phyloP scores from a whole-genome alignment of 306 rosid species.

The Trifolium fragiferum region DNA sequence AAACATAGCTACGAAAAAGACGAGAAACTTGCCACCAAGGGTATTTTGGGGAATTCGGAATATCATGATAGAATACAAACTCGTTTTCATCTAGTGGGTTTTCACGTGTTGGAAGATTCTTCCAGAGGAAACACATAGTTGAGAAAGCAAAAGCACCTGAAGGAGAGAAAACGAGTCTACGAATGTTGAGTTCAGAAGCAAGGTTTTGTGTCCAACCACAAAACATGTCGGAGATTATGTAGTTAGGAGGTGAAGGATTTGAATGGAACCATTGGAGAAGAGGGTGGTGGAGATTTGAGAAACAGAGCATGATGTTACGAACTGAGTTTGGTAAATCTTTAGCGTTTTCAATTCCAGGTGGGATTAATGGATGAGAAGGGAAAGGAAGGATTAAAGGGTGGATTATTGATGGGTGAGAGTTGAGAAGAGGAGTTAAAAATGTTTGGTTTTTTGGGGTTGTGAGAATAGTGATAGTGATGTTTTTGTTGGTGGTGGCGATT shows the following conservation, averaged over 20 bases:
- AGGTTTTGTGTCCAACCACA: constrained; percentile 60
- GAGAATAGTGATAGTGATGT: constrained; percentile 41
- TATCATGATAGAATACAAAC: constrained; percentile 29
- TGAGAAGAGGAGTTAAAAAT: constrained; percentile 35
- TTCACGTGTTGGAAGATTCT: neutral
- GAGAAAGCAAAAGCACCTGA: constrained; percentile 53
- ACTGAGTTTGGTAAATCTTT: constrained; percentile 44
- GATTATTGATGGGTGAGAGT: constrained; percentile 32
- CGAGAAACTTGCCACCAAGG: constrained; percentile 72
- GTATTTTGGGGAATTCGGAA: constrained; percentile 54
- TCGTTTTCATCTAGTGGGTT: constrained; percentile 40
- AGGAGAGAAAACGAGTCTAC: constrained; percentile 52
- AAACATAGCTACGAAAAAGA: constrained; percentile 43
- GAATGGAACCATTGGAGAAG: constrained; percentile 40
- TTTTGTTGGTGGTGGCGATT: constrained; percentile 11
- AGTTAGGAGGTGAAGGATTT: constrained; percentile 41
- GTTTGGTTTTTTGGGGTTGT: constrained; percentile 39
- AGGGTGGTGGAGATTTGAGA: constrained; percentile 45
- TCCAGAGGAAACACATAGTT: constrained; percentile 45
- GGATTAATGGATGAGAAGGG: constrained; percentile 54
- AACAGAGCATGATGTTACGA: constrained; percentile 37
- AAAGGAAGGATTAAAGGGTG: constrained; percentile 47
- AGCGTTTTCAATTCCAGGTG: constrained; percentile 53
- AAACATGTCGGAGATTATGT: constrained; percentile 63
- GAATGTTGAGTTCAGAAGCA: constrained; percentile 49